phyloP scores from a whole-genome alignment of 495 filamentous ascomycete species.

The Penicillium herquei region DNA sequence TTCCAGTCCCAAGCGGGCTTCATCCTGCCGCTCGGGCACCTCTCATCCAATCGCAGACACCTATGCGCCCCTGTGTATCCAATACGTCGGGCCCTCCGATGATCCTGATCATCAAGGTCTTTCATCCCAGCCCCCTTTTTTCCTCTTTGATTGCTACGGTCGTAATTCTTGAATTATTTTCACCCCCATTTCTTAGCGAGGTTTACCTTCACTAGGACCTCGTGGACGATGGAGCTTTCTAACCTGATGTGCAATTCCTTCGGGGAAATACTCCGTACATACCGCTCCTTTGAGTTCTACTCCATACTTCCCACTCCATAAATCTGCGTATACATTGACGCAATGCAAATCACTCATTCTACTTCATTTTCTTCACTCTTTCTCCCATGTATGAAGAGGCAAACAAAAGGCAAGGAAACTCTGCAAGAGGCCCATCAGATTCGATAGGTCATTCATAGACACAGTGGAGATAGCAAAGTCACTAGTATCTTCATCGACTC shows the following conservation, averaged over 20 bases:
- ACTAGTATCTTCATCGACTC: neutral
- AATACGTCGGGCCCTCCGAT: constrained; percentile 13
- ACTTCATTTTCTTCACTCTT: too few relatives aligned
- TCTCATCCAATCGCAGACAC: constrained; percentile 10
- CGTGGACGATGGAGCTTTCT: too few relatives aligned
- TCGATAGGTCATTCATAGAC: constrained; percentile 3
- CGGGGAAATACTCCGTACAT: too few relatives aligned
- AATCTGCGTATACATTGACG: too few relatives aligned
- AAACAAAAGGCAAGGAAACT: neutral
- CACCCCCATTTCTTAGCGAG: too few relatives aligned
- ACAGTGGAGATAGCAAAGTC: neutral
- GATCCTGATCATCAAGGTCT: constrained; percentile 12
- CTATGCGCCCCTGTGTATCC: constrained; percentile 8
- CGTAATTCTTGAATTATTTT: neutral
- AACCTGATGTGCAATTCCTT: too few relatives aligned
- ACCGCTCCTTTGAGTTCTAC: too few relatives aligned
- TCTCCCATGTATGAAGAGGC: neutral
- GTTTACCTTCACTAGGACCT: too few relatives aligned
- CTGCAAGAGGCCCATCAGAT: neutral
- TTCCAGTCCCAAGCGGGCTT: constrained; percentile 9
- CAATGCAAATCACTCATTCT: neutral
- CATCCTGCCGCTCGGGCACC: constrained; percentile 20
- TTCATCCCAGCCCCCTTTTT: constrained; percentile 10
- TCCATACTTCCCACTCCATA: too few relatives aligned
- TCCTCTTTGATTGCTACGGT: constrained; percentile 6